phyloP scores from a whole-genome alignment of 768 basidiomycete genomes.

The Tricholomella constricta region DNA sequence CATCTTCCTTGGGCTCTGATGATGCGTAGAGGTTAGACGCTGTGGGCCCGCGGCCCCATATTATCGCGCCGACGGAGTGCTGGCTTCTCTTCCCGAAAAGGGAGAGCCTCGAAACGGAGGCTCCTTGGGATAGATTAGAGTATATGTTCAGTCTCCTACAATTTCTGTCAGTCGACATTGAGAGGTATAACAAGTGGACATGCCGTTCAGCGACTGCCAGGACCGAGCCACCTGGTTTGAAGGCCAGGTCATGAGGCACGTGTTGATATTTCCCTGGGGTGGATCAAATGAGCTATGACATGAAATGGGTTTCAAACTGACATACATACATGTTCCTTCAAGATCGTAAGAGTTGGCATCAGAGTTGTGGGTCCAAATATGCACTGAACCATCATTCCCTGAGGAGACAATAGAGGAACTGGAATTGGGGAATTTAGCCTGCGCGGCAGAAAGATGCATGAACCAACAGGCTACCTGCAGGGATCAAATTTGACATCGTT shows the following conservation, averaged over 20 bases:
- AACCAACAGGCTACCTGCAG: slow-evolving; percentile 34
- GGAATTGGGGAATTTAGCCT: background rate
- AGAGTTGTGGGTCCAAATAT: slow-evolving; percentile 40
- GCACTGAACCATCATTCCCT: slow-evolving; percentile 46
- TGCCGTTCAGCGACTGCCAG: slow-evolving; percentile 48
- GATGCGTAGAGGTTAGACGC: slow-evolving; percentile 52
- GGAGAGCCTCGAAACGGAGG: slow-evolving; percentile 7
- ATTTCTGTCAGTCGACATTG: background rate
- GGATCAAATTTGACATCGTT: slow-evolving; percentile 60
- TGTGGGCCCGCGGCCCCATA: slow-evolving; percentile 52
- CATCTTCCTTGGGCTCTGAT: slow-evolving; percentile 45
- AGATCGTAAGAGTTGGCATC: slow-evolving; percentile 13
- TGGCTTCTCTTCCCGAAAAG: slow-evolving; percentile 20
- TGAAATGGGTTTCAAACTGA: no score
- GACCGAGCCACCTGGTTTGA: slow-evolving; percentile 40
- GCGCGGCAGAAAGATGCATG: background rate
- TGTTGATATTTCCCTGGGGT: slow-evolving; percentile 22
- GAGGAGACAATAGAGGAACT: slow-evolving; percentile 49
- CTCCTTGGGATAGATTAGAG: slow-evolving; percentile 13
- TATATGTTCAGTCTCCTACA: slow-evolving; percentile 21
- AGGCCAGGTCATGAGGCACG: slow-evolving; percentile 46
- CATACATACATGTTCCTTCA: slow-evolving; percentile 4
- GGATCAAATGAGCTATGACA: no score
- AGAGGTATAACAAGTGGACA: background rate
- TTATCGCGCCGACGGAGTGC: slow-evolving; percentile 44